A percentile compares a stretch with the other conserved stretches of the same genome.
These are phyloP conservation scores for Haemoproteus tartakovskyi DNA, from an alignment of 169 alveolate species.

Conservation along the genomic window DNA sequence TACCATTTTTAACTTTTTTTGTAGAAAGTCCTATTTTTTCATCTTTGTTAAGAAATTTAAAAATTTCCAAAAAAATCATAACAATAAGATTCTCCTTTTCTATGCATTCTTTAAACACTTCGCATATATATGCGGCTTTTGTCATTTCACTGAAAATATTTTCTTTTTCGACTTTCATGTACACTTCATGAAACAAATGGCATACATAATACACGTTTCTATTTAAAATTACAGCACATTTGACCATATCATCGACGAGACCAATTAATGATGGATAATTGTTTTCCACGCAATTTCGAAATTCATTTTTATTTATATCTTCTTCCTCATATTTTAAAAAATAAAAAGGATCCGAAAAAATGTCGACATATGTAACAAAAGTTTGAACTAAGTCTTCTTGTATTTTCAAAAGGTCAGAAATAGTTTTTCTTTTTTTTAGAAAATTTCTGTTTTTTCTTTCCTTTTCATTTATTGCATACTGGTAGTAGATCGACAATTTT, in stretches of 20 bases:
- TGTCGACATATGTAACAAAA: constrained; percentile 12
- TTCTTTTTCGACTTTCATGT: constrained; percentile 7
- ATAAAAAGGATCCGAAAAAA: constrained; percentile 37
- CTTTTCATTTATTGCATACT: constrained; percentile 42
- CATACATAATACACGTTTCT: constrained; percentile 26
- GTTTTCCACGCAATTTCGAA: constrained; percentile 3
- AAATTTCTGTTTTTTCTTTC: constrained; percentile 54
- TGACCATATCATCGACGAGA: constrained; percentile 23
- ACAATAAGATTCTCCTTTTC: constrained; percentile 58
- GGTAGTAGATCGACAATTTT: constrained; percentile 24
- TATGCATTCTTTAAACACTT: constrained; percentile 39
- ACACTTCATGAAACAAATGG: constrained; percentile 29
- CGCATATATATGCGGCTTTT: constrained; percentile 8
- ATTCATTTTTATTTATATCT: constrained; percentile 35
- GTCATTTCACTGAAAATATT: constrained; percentile 14
- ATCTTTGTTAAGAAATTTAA: constrained; percentile 22
- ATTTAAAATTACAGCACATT: constrained; percentile 33
- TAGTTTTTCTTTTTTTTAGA: constrained; percentile 1
- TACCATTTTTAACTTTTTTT: background rate
- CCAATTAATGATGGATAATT: constrained; percentile 7
- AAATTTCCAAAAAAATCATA: constrained; percentile 33
- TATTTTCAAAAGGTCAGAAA: constrained; percentile 3
- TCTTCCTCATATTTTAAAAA: constrained; percentile 57
- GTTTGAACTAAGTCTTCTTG: constrained; percentile 17
- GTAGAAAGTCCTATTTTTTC: constrained; percentile 15